Evolutionary conservation across 1,284 basidiomycete genomes (phyloP).

Genomic region (Puccinia coronata): DNA sequence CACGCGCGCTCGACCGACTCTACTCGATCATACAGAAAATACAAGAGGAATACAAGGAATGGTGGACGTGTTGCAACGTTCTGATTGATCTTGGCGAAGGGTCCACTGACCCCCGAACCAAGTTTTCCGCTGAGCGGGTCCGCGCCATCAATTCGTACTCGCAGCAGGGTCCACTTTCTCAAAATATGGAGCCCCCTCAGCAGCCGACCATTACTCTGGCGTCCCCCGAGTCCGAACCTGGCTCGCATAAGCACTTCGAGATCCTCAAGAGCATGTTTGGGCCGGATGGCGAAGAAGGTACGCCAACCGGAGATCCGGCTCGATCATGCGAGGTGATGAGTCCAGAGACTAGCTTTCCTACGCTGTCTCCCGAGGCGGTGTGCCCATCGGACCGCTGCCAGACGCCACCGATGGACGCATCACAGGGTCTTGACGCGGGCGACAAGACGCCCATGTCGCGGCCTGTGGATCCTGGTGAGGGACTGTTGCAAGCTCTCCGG

Average conservation of each 20-base stretch:
- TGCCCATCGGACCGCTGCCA: background rate
- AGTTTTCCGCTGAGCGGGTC: constrained; percentile 14
- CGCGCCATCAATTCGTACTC: constrained; percentile 11
- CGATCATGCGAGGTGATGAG: background rate
- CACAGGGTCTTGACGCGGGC: background rate
- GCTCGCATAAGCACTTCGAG: constrained; percentile 35
- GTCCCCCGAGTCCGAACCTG: background rate
- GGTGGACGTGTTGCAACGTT: constrained; percentile 49
- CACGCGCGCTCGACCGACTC: constrained; percentile 24
- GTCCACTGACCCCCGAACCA: constrained; percentile 17
- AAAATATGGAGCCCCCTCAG: background rate
- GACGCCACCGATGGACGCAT: constrained; percentile 3
- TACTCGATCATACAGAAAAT: constrained; percentile 33
- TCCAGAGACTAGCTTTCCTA: background rate
- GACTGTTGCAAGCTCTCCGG: background rate
- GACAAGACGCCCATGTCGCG: constrained; percentile 27
- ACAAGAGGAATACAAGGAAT: constrained; percentile 42
- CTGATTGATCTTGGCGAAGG: constrained; percentile 50
- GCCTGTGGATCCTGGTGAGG: background rate
- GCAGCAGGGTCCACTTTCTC: background rate
- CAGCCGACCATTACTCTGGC: background rate
- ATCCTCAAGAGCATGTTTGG: constrained; percentile 50
- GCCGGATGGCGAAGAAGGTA: background rate
- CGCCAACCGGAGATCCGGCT: background rate
- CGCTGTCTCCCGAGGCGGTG: background rate